Conservation (phyloP, 148 eudicot genomes). For the Vaccinium myrtillus region DNA sequence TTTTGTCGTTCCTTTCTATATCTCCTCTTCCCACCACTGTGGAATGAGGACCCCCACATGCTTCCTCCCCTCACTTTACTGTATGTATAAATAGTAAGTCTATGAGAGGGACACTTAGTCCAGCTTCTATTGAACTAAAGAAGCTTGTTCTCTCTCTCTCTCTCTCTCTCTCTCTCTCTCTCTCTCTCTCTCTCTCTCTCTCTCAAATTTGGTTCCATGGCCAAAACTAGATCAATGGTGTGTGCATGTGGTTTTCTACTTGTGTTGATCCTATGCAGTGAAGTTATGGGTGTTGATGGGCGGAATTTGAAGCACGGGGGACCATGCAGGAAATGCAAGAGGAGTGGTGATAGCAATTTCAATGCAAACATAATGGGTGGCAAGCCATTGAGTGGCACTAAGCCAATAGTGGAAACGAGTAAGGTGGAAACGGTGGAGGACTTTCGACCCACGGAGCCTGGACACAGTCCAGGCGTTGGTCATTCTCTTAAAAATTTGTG, state of each 20-base stretch:
- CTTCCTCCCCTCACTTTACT: background rate
- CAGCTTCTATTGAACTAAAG: background rate
- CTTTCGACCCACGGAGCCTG: constrained; percentile 26
- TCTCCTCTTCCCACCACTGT: constrained; percentile 19
- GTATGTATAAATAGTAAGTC: constrained; percentile 18
- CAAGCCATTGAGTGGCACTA: background rate
- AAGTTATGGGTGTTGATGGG: constrained; percentile 1
- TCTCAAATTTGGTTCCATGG: background rate
- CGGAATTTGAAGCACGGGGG: constrained; percentile 4
- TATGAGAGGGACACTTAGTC: background rate
- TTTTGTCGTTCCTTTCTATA: too few relatives aligned
- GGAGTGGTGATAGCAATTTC: background rate
- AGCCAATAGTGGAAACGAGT: background rate
- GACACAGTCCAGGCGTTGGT: constrained; percentile 59
- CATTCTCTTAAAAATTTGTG: constrained; percentile 23
- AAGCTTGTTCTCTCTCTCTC: background rate
- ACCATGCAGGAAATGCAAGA: background rate
- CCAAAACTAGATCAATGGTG: background rate
- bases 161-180: background rate
- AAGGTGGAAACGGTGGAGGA: constrained; percentile 2
- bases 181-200: background rate
- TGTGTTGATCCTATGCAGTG: background rate
- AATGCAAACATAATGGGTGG: background rate
- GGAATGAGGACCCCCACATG: constrained; percentile 14
- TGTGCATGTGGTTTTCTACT: constrained; percentile 1